Conservation (phyloP, 2,329 filamentous ascomycete genomes). For the Metarhizium anisopliae region DNA sequence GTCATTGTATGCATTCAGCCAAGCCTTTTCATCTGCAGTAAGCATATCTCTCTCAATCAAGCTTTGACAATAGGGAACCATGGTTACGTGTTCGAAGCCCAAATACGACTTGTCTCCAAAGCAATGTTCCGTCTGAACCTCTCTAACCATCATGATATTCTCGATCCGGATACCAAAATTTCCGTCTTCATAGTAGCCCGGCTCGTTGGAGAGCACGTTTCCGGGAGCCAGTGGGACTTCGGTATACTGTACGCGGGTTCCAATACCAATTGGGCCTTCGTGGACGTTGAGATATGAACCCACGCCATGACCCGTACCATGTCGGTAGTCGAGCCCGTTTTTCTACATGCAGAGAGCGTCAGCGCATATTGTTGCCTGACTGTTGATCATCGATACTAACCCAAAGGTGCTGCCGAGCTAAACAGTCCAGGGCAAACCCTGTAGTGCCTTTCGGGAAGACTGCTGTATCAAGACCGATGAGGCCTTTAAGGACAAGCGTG, state of each 20-base stretch:
- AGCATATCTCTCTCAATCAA: slow-evolving; percentile 70
- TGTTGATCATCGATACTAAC: slow-evolving; percentile 32
- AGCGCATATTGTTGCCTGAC: slow-evolving; percentile 2
- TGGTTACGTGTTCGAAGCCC: slow-evolving; percentile 93
- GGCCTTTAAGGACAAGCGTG: slow-evolving; percentile 88
- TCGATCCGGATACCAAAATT: slow-evolving; percentile 93
- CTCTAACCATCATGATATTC: slow-evolving; percentile 85
- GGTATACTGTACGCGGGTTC: slow-evolving; percentile 81
- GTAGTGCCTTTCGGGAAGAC: slow-evolving; percentile 93
- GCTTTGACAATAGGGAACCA: slow-evolving; percentile 90
- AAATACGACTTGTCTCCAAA: slow-evolving; percentile 94
- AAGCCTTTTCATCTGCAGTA: slow-evolving; percentile 65
- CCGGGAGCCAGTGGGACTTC: slow-evolving; percentile 86
- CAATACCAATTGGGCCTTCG: slow-evolving; percentile 93
- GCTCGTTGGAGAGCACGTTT: slow-evolving; percentile 93
- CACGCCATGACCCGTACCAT: slow-evolving; percentile 93
- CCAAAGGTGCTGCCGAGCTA: slow-evolving; percentile 91
- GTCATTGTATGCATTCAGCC: slow-evolving; percentile 79
- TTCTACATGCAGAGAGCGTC: slow-evolving; percentile 16
- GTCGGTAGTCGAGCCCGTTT: slow-evolving; percentile 84
- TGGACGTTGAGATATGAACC: slow-evolving; percentile 95
- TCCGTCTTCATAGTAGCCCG: slow-evolving; percentile 94
- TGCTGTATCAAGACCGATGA: slow-evolving; percentile 78
- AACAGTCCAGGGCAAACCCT: slow-evolving; percentile 79
- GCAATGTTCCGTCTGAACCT: slow-evolving; percentile 75